A percentile compares a stretch with the other conserved stretches of the same genome.
Evolutionary conservation across 164 flowering plant species (phyloP).

Genomic region (Kingdonia uniflora): DNA sequence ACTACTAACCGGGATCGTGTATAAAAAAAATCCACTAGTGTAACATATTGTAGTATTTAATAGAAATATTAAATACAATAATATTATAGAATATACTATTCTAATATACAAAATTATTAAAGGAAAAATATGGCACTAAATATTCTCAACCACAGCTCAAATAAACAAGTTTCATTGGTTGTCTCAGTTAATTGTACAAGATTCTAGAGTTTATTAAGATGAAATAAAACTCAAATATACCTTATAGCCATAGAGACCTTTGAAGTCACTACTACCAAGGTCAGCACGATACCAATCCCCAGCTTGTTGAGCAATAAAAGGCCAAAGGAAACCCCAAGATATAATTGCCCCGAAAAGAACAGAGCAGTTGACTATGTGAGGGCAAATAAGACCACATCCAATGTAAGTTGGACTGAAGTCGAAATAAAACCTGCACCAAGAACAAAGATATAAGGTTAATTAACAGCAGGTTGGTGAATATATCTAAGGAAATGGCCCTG

Average conservation of each 20-base stretch:
- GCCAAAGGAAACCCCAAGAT: slow-evolving; percentile 98
- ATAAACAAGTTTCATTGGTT: not conserved
- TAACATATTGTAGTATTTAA: too few relatives aligned
- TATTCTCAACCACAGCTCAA: not conserved
- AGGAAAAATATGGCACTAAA: not conserved
- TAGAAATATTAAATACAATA: not conserved
- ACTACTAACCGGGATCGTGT: too few relatives aligned
- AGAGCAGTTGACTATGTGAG: slow-evolving; percentile 94
- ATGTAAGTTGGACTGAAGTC: slow-evolving; percentile 96
- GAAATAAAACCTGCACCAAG: slow-evolving; percentile 76
- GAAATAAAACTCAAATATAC: slow-evolving; percentile 21
- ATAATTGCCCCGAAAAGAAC: slow-evolving; percentile 86
- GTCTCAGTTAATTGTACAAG: too few relatives aligned
- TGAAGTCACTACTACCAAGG: slow-evolving; percentile 80
- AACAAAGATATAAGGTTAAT: not conserved
- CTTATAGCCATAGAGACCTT: slow-evolving; percentile 98
- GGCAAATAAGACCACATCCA: slow-evolving; percentile 97
- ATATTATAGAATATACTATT: not conserved
- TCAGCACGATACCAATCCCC: slow-evolving; percentile 95
- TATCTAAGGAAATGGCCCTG: too few relatives aligned
- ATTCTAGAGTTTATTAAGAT: too few relatives aligned
- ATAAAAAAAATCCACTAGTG: too few relatives aligned
- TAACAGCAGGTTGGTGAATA: too few relatives aligned
- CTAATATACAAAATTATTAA: not conserved
- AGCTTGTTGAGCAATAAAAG: slow-evolving; percentile 56